Percentiles rank a stretch among this genome's conserved stretches.
These are phyloP conservation scores for Papiliotrema fonsecae DNA, from an alignment of 1,284 basidiomycete genomes.

Conservation along the genomic window DNA sequence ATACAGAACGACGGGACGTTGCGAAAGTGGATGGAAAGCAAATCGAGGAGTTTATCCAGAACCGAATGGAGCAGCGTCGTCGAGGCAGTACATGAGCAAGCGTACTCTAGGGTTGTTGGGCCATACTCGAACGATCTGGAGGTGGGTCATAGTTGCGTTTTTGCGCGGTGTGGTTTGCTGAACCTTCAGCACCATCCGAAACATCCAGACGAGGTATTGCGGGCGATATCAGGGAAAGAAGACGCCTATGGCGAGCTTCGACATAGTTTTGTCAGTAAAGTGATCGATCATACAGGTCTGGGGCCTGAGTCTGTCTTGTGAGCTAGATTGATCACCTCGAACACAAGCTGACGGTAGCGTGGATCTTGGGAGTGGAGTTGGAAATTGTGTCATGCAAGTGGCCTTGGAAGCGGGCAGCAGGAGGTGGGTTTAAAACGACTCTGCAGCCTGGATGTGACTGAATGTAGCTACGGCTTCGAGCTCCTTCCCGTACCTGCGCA, in stretches of 20 bases:
- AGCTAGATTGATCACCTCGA: constrained; percentile 38
- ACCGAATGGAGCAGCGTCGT: constrained; percentile 49
- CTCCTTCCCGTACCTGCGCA: constrained; percentile 51
- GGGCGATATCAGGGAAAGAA: constrained; percentile 40
- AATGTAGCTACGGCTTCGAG: constrained; percentile 51
- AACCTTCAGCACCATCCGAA: constrained; percentile 34
- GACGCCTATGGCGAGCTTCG: constrained; percentile 46
- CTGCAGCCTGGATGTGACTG: background rate
- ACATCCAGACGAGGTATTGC: constrained; percentile 40
- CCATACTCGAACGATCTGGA: constrained; percentile 50
- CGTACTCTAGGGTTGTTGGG: constrained; percentile 54
- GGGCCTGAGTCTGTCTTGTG: constrained; percentile 40
- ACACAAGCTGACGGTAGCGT: constrained; percentile 45
- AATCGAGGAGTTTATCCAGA: constrained; percentile 19
- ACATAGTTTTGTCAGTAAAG: constrained; percentile 45
- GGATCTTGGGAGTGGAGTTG: constrained; percentile 56
- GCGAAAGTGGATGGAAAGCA: constrained; percentile 18
- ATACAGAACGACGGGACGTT: constrained; percentile 45
- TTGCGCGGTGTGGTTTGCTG: background rate
- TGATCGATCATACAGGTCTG: constrained; percentile 42
- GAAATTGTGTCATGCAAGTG: constrained; percentile 54
- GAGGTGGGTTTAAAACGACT: constrained; percentile 10
- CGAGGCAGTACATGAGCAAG: constrained; percentile 51
- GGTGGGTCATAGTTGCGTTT: constrained; percentile 13
- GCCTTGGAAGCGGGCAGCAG: constrained; percentile 53